Evolutionary conservation across 768 basidiomycete genomes (phyloP).

Genomic region (Lentinula detonsa): DNA sequence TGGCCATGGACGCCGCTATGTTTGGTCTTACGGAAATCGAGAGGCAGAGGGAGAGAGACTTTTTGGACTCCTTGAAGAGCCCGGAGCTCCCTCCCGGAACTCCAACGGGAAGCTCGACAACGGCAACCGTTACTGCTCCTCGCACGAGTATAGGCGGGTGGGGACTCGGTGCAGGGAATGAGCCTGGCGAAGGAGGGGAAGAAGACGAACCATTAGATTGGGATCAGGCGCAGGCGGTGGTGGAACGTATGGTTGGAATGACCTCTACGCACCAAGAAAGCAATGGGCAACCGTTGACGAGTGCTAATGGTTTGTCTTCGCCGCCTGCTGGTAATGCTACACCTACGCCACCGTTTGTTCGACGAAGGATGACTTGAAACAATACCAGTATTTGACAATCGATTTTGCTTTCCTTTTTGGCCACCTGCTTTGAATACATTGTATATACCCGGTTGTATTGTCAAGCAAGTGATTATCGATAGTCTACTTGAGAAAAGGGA

Average conservation of each 20-base stretch:
- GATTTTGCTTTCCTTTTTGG: no score
- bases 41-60: constrained; percentile 45
- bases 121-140: constrained; percentile 17
- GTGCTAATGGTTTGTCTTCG: background rate
- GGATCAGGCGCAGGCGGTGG: constrained; percentile 65
- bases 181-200: constrained; percentile 28
- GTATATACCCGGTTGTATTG: no score
- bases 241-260: constrained; percentile 57
- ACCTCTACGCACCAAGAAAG: constrained; percentile 23
- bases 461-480: background rate
- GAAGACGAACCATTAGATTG: constrained; percentile 67
- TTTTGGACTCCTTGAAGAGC: constrained; percentile 54
- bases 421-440: no score
- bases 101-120: constrained; percentile 4
- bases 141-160: constrained; percentile 64
- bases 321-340: background rate
- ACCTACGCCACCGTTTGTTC: background rate
- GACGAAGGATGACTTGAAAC: background rate
- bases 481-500: no score
- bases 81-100: constrained; percentile 33
- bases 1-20: background rate
- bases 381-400: no score
- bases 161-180: constrained; percentile 62
- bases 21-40: constrained; percentile 29
- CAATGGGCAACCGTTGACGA: background rate